Evolutionary conservation across 306 rosid species (phyloP).

Genomic region (Prunus mume): DNA sequence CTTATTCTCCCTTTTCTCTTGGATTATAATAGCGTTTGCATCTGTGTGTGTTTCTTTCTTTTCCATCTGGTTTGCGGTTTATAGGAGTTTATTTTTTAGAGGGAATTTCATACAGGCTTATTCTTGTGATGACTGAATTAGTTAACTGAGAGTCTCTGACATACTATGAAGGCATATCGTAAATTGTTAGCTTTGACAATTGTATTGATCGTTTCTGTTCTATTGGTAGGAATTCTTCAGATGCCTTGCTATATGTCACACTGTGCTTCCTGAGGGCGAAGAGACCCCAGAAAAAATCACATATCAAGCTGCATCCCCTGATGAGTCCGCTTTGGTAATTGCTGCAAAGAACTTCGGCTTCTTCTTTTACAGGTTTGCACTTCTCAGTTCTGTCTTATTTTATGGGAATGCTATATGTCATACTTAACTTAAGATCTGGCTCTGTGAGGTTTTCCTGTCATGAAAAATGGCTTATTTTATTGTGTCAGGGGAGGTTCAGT

Average conservation of each 20-base stretch:
- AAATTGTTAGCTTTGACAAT: not conserved
- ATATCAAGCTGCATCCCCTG: conserved; percentile 96
- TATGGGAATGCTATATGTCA: not conserved
- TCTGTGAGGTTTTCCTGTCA: not conserved
- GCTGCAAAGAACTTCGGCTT: conserved; percentile 95
- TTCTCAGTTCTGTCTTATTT: conserved; percentile 13
- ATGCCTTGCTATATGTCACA: conserved; percentile 91
- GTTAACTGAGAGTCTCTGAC: not conserved
- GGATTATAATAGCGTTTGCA: not conserved
- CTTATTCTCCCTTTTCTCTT: not conserved
- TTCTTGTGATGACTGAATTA: not conserved
- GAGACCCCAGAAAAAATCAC: conserved; percentile 76
- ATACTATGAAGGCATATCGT: not conserved
- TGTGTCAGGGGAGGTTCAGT: conserved; percentile 7
- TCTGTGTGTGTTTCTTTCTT: not conserved
- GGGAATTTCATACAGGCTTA: not conserved
- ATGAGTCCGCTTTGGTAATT: conserved; percentile 72
- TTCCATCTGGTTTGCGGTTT: not conserved
- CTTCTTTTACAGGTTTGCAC: conserved; percentile 88
- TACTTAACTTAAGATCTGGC: not conserved
- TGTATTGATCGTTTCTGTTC: not conserved
- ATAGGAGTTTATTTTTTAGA: not conserved
- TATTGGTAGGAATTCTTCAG: conserved; percentile 50
- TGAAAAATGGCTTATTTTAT: not conserved
- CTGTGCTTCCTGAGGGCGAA: conserved; percentile 93